Evolutionary conservation across 139 green algal genomes (phyloP).

Genomic region (Picochlorum sp.): DNA sequence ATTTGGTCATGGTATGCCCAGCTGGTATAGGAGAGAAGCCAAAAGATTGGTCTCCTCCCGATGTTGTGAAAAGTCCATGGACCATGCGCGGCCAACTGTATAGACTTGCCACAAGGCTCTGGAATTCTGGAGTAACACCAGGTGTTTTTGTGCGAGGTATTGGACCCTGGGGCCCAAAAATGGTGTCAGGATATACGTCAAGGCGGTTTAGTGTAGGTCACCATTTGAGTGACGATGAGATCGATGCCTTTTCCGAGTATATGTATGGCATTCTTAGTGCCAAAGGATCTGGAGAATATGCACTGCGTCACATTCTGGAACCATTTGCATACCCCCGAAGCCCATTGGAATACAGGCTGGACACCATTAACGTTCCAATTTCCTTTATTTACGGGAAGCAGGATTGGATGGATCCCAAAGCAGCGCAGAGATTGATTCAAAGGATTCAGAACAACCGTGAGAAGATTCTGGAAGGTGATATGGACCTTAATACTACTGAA

Average conservation of each 20-base stretch:
- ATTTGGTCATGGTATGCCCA: constrained; percentile 81
- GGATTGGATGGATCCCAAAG: constrained; percentile 69
- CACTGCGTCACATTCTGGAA: constrained; percentile 65
- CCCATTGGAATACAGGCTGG: constrained; percentile 54
- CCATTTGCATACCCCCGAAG: constrained; percentile 68
- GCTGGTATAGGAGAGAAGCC: constrained; percentile 60
- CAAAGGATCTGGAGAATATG: constrained; percentile 61
- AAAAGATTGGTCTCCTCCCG: constrained; percentile 44
- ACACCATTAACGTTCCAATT: constrained; percentile 45
- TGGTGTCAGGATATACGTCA: constrained; percentile 42
- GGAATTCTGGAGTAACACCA: constrained; percentile 64
- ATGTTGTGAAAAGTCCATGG: constrained; percentile 28
- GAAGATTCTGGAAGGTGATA: constrained; percentile 18
- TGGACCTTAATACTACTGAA: constrained; percentile 19
- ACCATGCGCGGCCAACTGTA: constrained; percentile 34
- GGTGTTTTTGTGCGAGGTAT: constrained; percentile 55
- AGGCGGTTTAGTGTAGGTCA: constrained; percentile 41
- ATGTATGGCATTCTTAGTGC: constrained; percentile 49
- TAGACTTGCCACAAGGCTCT: constrained; percentile 23
- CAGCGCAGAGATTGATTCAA: background rate
- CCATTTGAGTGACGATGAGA: constrained; percentile 35
- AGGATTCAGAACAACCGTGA: background rate
- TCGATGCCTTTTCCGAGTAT: constrained; percentile 34
- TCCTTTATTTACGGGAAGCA: constrained; percentile 51
- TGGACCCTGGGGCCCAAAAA: constrained; percentile 53